Evolutionary conservation across 768 basidiomycete genomes (phyloP).

Genomic region (Scleroderma citrinum): DNA sequence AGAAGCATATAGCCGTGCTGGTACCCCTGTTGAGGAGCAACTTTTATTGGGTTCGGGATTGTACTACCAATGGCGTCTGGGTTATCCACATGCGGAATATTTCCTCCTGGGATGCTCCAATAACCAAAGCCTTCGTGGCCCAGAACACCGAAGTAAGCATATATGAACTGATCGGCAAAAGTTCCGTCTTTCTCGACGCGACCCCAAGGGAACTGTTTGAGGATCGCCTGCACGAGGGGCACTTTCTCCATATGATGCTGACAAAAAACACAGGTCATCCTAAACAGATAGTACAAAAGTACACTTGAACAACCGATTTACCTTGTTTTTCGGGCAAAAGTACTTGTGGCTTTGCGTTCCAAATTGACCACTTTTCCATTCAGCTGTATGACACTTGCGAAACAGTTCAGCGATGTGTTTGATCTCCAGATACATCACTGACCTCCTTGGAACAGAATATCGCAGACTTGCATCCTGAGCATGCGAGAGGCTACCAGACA

Average conservation of each 20-base stretch:
- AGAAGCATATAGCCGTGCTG: conserved; percentile 31
- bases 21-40: conserved; percentile 18
- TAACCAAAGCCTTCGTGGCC: conserved; percentile 36
- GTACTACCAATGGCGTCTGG: conserved; percentile 10
- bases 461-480: conserved; percentile 23
- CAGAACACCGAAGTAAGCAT: conserved; percentile 32
- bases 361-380: conserved; percentile 29
- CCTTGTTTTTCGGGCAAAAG: conserved; percentile 32
- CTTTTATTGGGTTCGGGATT: conserved; percentile 1
- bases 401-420: conserved; percentile 3
- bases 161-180: conserved; percentile 29
- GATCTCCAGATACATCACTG: not conserved
- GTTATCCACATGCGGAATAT: conserved; percentile 23
- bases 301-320: conserved; percentile 2
- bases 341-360: conserved; percentile 27
- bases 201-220: conserved; percentile 39
- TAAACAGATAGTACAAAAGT: too few relatives aligned
- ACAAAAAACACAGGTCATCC: not conserved
- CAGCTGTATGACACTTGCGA: conserved; percentile 29
- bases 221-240: conserved; percentile 26
- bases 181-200: conserved; percentile 37
- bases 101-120: conserved; percentile 36
- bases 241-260: conserved; percentile 35
- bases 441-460: conserved; percentile 29
- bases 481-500: conserved; percentile 19